A percentile compares a stretch with the other conserved stretches of the same genome.
These are phyloP conservation scores for Microcera coccophila DNA, from an alignment of 2,329 filamentous ascomycete genomes.

Conservation along the genomic window DNA sequence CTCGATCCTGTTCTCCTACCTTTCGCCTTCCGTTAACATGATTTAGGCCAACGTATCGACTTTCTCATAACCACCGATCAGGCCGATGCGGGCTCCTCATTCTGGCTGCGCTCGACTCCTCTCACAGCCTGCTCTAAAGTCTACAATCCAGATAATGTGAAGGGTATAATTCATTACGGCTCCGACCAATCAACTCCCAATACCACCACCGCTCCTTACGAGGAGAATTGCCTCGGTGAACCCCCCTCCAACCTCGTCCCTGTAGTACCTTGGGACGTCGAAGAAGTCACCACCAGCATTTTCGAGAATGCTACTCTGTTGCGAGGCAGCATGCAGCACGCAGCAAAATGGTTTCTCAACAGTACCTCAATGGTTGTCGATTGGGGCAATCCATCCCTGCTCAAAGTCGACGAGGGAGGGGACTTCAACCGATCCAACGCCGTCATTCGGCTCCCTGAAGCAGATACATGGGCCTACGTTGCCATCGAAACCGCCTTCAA, in stretches of 20 bases:
- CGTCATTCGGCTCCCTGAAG: constrained; percentile 26
- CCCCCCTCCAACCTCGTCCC: constrained; percentile 32
- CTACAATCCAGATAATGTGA: constrained; percentile 40
- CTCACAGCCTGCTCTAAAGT: constrained; percentile 41
- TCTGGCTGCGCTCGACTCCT: constrained; percentile 48
- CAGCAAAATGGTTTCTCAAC: constrained; percentile 42
- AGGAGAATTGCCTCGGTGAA: constrained; percentile 34
- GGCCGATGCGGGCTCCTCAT: constrained; percentile 32
- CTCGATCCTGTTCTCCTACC: constrained; percentile 3
- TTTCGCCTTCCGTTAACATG: constrained; percentile 31
- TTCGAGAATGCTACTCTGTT: constrained; percentile 21
- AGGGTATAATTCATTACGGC: constrained; percentile 46
- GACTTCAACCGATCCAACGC: constrained; percentile 24
- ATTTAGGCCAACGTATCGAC: constrained; percentile 47
- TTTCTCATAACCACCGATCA: constrained; percentile 42
- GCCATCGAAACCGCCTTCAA: constrained; percentile 22
- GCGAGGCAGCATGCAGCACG: constrained; percentile 20
- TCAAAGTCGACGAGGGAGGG: constrained; percentile 17
- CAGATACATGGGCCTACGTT: constrained; percentile 30
- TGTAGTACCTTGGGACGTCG: constrained; percentile 32
- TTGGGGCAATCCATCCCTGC: constrained; percentile 30
- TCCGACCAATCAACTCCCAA: constrained; percentile 11
- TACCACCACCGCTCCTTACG: constrained; percentile 10
- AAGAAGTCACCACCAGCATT: constrained; percentile 24
- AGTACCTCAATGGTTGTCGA: constrained; percentile 31